Percentiles rank a stretch among this genome's conserved stretches.
phyloP scores from a whole-genome alignment of 2,329 filamentous ascomycete species.

The Rutstroemia sp. region DNA sequence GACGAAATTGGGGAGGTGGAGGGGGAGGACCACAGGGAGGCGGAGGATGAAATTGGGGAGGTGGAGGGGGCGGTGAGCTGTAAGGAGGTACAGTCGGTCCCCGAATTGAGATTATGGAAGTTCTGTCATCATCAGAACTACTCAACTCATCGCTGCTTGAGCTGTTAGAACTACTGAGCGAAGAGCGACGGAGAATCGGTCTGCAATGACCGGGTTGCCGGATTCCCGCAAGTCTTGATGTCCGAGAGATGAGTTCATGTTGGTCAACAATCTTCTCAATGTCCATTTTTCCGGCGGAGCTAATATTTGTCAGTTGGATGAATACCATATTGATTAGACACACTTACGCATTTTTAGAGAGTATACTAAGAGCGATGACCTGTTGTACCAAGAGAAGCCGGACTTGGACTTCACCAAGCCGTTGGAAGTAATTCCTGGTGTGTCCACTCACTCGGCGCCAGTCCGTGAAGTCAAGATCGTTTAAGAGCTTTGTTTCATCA shows the following conservation, averaged over 20 bases:
- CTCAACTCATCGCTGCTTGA: conserved; percentile 5
- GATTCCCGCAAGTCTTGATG: conserved; percentile 16
- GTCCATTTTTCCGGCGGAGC: conserved; percentile 17
- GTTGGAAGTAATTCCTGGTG: conserved; percentile 6
- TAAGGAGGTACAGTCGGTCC: not conserved
- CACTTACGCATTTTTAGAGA: conserved; percentile 20
- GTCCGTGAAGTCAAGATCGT: conserved; percentile 15
- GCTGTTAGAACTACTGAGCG: conserved; percentile 8
- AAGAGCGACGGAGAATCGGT: not conserved
- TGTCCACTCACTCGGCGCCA: conserved; percentile 7
- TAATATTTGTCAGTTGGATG: conserved; percentile 3
- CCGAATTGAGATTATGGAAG: conserved; percentile 1
- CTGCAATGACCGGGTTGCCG: not conserved
- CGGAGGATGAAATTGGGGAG: too few species aligned
- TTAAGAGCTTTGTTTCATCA: conserved; percentile 14
- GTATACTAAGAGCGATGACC: conserved; percentile 16
- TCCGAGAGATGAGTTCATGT: conserved; percentile 19
- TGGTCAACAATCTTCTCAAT: conserved; percentile 18
- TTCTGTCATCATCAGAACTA: conserved; percentile 8
- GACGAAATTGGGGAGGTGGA: not conserved
- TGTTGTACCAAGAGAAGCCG: conserved; percentile 22
- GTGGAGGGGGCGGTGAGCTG: not conserved
- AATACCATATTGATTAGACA: not conserved
- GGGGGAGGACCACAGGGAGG: not conserved
- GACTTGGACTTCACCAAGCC: conserved; percentile 19